phyloP scores from a whole-genome alignment of 164 flowering plant species.

The Taxillus chinensis region DNA sequence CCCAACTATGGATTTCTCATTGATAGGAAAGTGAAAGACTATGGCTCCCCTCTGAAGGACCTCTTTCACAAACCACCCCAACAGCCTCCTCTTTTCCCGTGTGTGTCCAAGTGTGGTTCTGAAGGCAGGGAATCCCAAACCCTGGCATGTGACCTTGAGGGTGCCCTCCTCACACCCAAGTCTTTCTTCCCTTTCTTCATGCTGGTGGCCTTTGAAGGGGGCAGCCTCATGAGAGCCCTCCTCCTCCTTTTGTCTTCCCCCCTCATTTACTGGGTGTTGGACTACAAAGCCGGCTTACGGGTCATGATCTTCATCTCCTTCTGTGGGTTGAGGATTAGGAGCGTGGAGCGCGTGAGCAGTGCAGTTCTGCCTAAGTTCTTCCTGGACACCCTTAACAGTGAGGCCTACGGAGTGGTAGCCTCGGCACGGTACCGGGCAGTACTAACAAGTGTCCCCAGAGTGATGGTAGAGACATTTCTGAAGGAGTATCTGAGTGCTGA shows the following conservation, averaged over 20 bases:
- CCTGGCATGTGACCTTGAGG: conserved; percentile 52
- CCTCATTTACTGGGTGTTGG: conserved; percentile 26
- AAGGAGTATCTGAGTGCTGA: conserved; percentile 59
- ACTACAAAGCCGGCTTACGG: conserved; percentile 28
- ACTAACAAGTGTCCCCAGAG: conserved; percentile 58
- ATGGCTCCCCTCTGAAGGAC: conserved; percentile 21
- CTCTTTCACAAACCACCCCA: conserved; percentile 13
- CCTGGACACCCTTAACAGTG: conserved; percentile 50
- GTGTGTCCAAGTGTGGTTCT: conserved; percentile 25
- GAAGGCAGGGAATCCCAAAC: conserved; percentile 24
- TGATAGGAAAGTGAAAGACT: conserved; percentile 40
- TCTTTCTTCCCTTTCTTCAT: conserved; percentile 84
- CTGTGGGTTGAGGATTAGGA: conserved; percentile 52
- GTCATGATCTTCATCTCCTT: conserved; percentile 66
- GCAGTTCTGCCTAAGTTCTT: conserved; percentile 84
- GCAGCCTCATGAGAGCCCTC: conserved; percentile 59
- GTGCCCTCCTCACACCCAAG: conserved; percentile 32
- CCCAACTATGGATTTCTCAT: conserved; percentile 45
- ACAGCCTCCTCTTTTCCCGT: conserved; percentile 22
- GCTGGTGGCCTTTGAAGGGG: conserved; percentile 87
- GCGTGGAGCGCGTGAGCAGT: conserved; percentile 46
- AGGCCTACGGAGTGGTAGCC: conserved; percentile 40
- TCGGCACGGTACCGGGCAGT: conserved; percentile 33
- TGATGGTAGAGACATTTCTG: conserved; percentile 75
- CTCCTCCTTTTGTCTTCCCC: conserved; percentile 45